phyloP scores from a whole-genome alignment of 2,329 filamentous ascomycete species.

The Colletotrichum sp. region DNA sequence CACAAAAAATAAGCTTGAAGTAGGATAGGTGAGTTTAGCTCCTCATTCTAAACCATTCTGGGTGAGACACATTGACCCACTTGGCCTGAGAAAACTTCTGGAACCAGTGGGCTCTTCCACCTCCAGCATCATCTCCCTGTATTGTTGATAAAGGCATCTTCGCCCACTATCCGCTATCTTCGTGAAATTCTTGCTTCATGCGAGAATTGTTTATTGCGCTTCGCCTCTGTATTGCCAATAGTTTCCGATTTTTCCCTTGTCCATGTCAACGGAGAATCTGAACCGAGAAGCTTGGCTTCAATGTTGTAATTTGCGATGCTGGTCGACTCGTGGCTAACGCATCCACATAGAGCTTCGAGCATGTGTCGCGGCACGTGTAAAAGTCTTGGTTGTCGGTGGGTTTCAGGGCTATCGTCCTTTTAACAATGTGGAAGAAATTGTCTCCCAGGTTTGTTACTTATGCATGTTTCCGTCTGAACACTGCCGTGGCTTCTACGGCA shows the following conservation, averaged over 20 bases:
- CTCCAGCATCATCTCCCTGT: not conserved
- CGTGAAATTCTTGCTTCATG: not conserved
- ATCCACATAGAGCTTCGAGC: not conserved
- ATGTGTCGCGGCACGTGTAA: not conserved
- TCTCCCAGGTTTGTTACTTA: not conserved
- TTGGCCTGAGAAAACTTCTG: not conserved
- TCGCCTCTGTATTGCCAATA: not conserved
- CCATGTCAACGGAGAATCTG: not conserved
- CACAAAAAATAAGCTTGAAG: conserved; percentile 6
- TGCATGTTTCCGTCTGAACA: not conserved
- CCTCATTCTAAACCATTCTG: not conserved
- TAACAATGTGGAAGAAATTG: not conserved
- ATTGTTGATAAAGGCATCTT: not conserved
- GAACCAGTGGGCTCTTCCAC: not conserved
- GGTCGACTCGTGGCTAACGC: not conserved
- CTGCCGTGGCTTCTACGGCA: not conserved
- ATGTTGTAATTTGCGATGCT: not conserved
- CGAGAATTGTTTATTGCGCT: not conserved
- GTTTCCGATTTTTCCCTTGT: not conserved
- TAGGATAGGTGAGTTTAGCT: not conserved
- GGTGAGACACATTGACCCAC: conserved; percentile 2
- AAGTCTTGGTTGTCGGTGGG: not conserved
- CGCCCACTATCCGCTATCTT: not conserved
- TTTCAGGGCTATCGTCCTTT: not conserved
- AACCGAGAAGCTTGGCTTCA: not conserved